Conservation (phyloP, 106 monocot genomes). For the Hemerocallis citrina region DNA sequence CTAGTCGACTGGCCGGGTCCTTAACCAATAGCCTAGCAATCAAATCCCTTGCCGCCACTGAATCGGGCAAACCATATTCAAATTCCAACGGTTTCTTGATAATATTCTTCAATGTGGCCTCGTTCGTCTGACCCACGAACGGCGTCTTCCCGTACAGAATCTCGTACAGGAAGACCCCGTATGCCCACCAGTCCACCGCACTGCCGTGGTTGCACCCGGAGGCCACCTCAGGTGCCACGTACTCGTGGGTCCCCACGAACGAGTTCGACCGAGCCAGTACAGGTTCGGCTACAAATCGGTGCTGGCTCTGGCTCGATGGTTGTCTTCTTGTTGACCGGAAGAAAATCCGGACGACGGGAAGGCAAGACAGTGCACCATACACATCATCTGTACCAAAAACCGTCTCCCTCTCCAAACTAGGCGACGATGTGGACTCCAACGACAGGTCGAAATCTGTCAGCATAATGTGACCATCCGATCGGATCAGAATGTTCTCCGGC, state of each 20-base stretch:
- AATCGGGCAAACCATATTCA: slow-evolving; percentile 5
- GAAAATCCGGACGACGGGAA: background rate
- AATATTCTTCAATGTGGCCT: slow-evolving; percentile 63
- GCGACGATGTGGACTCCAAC: slow-evolving; percentile 40
- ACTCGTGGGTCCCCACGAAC: slow-evolving; percentile 92
- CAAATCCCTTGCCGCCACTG: slow-evolving; percentile 33
- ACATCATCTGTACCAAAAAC: background rate
- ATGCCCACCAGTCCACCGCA: slow-evolving; percentile 93
- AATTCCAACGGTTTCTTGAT: slow-evolving; percentile 37
- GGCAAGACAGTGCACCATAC: slow-evolving; percentile 27
- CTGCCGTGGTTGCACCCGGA: slow-evolving; percentile 50
- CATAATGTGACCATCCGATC: slow-evolving; percentile 94
- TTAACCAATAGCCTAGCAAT: slow-evolving; percentile 45
- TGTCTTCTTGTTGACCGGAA: slow-evolving; percentile 14
- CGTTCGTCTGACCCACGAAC: slow-evolving; percentile 54
- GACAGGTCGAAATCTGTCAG: slow-evolving; percentile 98
- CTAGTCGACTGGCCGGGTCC: slow-evolving; percentile 42
- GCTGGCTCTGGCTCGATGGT: background rate
- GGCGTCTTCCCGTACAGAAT: slow-evolving; percentile 68
- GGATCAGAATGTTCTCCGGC: slow-evolving; percentile 88
- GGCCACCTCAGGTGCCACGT: slow-evolving; percentile 81
- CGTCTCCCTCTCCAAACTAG: too few species aligned
- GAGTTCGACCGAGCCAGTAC: slow-evolving; percentile 54
- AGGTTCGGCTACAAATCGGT: slow-evolving; percentile 73
- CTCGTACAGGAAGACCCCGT: slow-evolving; percentile 84